Evolutionary conservation across 164 flowering plant species (phyloP).

Genomic region (Santalum album): DNA sequence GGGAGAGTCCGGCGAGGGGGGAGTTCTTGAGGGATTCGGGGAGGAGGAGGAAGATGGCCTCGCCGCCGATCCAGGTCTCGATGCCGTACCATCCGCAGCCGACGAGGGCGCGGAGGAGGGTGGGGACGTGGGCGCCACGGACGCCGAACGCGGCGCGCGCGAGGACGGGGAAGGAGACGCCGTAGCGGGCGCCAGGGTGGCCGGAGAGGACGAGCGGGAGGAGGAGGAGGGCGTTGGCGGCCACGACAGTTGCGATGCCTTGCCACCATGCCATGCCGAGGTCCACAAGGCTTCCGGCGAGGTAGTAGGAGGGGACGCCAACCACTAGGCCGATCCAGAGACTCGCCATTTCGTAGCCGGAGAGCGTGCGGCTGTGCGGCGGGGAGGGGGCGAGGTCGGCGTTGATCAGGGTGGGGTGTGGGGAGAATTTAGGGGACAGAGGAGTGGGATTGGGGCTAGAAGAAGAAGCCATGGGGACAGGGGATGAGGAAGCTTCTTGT

Average conservation of each 20-base stretch:
- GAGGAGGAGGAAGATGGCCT: constrained; percentile 68
- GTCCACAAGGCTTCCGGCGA: constrained; percentile 91
- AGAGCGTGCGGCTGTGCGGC: constrained; percentile 33
- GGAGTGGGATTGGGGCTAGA: not conserved
- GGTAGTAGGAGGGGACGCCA: constrained; percentile 77
- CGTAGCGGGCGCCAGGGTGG: constrained; percentile 75
- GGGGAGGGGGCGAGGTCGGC: constrained; percentile 66
- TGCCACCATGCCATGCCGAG: constrained; percentile 99
- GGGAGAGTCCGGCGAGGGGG: constrained; percentile 16
- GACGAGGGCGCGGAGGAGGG: constrained; percentile 67
- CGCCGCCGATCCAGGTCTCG: constrained; percentile 92
- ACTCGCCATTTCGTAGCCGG: constrained; percentile 72
- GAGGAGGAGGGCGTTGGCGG: constrained; percentile 64
- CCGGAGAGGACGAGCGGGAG: constrained; percentile 63
- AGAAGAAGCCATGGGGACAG: constrained; percentile 32
- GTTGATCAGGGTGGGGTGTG: constrained; percentile 50
- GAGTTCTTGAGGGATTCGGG: constrained; percentile 41
- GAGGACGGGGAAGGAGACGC: constrained; percentile 77
- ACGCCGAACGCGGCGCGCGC: constrained; percentile 79
- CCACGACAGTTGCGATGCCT: constrained; percentile 72
- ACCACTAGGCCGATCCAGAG: constrained; percentile 88
- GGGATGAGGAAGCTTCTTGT: constrained; percentile 12
- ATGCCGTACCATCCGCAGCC: constrained; percentile 97
- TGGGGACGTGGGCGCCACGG: constrained; percentile 74
- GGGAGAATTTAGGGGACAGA: constrained; percentile 12